Evolutionary conservation across 768 basidiomycete species (phyloP).

Genomic region (Xanthoconium purpureum): DNA sequence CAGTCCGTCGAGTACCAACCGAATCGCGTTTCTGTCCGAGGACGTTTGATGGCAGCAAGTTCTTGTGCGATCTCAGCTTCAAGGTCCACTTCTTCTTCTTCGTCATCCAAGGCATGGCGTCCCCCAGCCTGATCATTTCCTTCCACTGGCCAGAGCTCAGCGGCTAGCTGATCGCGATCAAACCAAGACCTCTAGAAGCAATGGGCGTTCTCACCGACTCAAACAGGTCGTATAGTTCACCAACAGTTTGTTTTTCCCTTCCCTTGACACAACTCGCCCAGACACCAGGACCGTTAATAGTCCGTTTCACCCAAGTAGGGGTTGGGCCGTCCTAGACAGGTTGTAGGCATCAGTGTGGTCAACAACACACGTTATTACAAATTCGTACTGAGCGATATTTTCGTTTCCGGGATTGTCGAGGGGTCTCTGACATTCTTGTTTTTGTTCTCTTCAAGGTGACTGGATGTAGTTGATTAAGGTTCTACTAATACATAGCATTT

Average conservation of each 20-base stretch:
- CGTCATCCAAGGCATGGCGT: slow-evolving; percentile 33
- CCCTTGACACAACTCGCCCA: slow-evolving; percentile 88
- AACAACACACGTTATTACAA: background rate
- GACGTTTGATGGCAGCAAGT: slow-evolving; percentile 65
- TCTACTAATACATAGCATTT: background rate
- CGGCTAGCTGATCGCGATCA: slow-evolving; percentile 51
- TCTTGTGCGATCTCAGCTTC: slow-evolving; percentile 74
- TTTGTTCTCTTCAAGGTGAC: background rate
- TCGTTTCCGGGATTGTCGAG: slow-evolving; percentile 37
- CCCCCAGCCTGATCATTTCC: slow-evolving; percentile 23
- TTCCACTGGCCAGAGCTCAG: slow-evolving; percentile 64
- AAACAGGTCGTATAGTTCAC: slow-evolving; percentile 76
- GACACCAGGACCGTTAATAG: slow-evolving; percentile 76
- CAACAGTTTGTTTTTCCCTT: slow-evolving; percentile 73
- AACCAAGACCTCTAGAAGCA: slow-evolving; percentile 3
- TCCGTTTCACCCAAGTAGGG: slow-evolving; percentile 59
- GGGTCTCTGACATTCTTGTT: slow-evolving; percentile 19
- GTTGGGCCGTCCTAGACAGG: slow-evolving; percentile 54
- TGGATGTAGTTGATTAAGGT: background rate
- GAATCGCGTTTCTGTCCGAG: slow-evolving; percentile 61
- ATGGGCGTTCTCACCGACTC: slow-evolving; percentile 54
- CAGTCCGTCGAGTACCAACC: slow-evolving; percentile 38
- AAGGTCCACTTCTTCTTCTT: slow-evolving; percentile 46
- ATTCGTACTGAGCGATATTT: slow-evolving; percentile 50
- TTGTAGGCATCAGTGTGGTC: background rate